These are phyloP conservation scores for Backusella morwellensis DNA, from an alignment of 192 early-diverging fungal species.

Conservation along the genomic window DNA sequence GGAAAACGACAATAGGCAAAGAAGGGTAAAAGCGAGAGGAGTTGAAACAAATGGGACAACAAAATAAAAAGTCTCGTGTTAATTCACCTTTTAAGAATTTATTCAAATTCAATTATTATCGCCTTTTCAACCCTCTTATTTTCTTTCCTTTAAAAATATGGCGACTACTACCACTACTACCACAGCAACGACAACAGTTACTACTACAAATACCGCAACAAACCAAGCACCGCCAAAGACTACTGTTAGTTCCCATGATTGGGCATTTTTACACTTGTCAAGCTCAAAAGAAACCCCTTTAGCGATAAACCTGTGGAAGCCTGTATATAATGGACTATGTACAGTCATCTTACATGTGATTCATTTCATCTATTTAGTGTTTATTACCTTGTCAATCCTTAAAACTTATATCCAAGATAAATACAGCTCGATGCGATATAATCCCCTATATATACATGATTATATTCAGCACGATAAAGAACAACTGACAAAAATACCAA, in stretches of 20 bases:
- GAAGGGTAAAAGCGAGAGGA: not conserved
- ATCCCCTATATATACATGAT: not conserved
- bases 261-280: not conserved
- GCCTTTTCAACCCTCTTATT: not conserved
- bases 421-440: not conserved
- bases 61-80: conserved; percentile 7
- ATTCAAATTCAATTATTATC: conserved; percentile 5
- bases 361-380: not conserved
- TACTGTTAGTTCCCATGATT: not conserved
- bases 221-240: not conserved
- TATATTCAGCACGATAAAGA: conserved; percentile 10
- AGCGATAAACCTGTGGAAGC: not conserved
- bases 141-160: not conserved
- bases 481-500: conserved; percentile 25
- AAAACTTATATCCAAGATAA: not conserved
- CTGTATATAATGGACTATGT: not conserved
- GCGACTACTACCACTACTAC: not conserved
- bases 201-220: not conserved
- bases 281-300: not conserved
- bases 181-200: not conserved
- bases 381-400: not conserved
- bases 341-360: not conserved
- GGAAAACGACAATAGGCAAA: not conserved
- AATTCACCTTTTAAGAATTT: conserved; percentile 10
- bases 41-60: conserved; percentile 4